Percentiles rank a stretch among this genome's conserved stretches.
Evolutionary conservation across 2,329 filamentous ascomycete genomes (phyloP).

Genomic region (Phyllosticta paracitricarpa): DNA sequence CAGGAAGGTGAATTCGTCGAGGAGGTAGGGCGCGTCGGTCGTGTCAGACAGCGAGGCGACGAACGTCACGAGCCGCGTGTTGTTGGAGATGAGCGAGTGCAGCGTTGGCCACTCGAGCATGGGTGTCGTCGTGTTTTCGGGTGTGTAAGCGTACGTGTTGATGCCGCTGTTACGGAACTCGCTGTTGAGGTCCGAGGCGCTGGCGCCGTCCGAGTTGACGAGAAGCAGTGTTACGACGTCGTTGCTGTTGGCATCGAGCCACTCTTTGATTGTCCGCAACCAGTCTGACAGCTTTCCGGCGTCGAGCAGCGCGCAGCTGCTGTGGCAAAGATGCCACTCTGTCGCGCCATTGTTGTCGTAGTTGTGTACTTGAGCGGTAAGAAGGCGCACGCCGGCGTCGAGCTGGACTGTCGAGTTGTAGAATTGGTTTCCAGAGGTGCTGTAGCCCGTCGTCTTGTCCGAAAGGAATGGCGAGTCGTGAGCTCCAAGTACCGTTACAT

Average conservation of each 20-base stretch:
- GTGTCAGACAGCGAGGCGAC: conserved; percentile 38
- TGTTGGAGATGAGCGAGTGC: conserved; percentile 49
- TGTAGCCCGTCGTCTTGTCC: conserved; percentile 48
- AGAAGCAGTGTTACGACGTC: conserved; percentile 64
- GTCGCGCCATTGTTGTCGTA: conserved; percentile 21
- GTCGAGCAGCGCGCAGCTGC: conserved; percentile 53
- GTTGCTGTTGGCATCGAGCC: conserved; percentile 55
- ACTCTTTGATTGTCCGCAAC: conserved; percentile 50
- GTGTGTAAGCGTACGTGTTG: conserved; percentile 42
- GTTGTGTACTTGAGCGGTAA: conserved; percentile 59
- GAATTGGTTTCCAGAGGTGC: conserved; percentile 56
- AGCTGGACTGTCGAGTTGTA: conserved; percentile 59
- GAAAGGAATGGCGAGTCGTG: conserved; percentile 61
- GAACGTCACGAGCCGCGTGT: conserved; percentile 55
- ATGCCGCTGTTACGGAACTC: conserved; percentile 41
- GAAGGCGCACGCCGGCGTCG: conserved; percentile 54
- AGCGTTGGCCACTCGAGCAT: conserved; percentile 55
- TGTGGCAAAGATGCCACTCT: conserved; percentile 56
- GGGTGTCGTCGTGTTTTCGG: conserved; percentile 29
- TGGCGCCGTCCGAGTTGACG: conserved; percentile 54
- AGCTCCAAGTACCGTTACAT: conserved; percentile 62
- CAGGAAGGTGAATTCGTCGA: conserved; percentile 50
- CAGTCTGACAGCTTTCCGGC: conserved; percentile 53
- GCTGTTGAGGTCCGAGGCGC: conserved; percentile 41
- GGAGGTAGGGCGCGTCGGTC: conserved; percentile 40